Percentiles rank a stretch among this genome's conserved stretches.
phyloP scores from a whole-genome alignment of 306 rosid genomes.

The Bauhinia variegata region DNA sequence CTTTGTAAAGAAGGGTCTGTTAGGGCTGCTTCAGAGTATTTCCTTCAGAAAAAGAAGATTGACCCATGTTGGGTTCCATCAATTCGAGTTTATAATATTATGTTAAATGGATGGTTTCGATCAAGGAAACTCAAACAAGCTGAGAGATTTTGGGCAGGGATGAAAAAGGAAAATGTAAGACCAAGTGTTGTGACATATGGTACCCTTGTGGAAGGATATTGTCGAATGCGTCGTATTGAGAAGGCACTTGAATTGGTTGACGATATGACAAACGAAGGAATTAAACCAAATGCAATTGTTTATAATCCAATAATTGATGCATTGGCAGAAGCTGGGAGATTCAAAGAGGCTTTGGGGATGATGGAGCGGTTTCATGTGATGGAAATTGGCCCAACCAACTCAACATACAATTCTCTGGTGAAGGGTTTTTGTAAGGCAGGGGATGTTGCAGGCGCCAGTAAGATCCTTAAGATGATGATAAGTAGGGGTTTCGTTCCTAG shows the following conservation, averaged over 20 bases:
- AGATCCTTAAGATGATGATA: constrained; percentile 84
- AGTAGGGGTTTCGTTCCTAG: constrained; percentile 69
- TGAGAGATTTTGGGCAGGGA: constrained; percentile 79
- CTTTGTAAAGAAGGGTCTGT: constrained; percentile 82
- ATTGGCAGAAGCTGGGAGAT: constrained; percentile 77
- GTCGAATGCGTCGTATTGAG: constrained; percentile 75
- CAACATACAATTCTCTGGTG: constrained; percentile 80
- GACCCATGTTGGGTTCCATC: constrained; percentile 51
- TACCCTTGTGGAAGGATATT: constrained; percentile 86
- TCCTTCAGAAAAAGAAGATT: constrained; percentile 41
- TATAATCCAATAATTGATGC: constrained; percentile 89
- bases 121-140: constrained; percentile 78
- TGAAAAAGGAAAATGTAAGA: constrained; percentile 69
- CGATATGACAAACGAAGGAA: constrained; percentile 70
- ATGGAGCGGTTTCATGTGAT: constrained; percentile 75
- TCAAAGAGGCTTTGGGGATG: constrained; percentile 81
- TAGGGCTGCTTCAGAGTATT: constrained; percentile 50
- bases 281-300: constrained; percentile 74
- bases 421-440: constrained; percentile 89
- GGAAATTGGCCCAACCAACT: constrained; percentile 77
- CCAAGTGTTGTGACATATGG: constrained; percentile 93
- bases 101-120: constrained; percentile 82
- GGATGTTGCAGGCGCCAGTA: constrained; percentile 80
- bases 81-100: constrained; percentile 65
- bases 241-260: constrained; percentile 70